These are phyloP conservation scores for Xylariaceae sp. DNA, from an alignment of 2,329 filamentous ascomycete species.

Conservation along the genomic window DNA sequence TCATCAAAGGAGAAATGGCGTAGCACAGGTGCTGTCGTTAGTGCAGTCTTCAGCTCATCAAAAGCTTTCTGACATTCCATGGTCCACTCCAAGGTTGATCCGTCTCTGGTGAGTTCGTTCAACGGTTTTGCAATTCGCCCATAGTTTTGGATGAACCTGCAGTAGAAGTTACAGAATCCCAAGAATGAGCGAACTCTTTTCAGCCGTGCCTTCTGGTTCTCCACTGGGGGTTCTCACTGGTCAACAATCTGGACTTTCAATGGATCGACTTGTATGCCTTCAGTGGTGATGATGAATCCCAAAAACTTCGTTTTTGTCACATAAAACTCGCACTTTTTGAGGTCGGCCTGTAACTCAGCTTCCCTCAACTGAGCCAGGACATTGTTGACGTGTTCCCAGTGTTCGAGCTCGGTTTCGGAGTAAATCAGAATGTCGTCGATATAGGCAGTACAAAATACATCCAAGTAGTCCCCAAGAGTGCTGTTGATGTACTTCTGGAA, in stretches of 20 bases:
- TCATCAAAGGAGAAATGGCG: not conserved
- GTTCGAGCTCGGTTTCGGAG: conserved; percentile 21
- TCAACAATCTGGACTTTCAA: not conserved
- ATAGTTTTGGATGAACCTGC: not conserved
- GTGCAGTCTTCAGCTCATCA: not conserved
- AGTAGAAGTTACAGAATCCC: not conserved
- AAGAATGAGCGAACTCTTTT: not conserved
- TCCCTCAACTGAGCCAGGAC: conserved; percentile 14
- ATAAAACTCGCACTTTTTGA: conserved; percentile 31
- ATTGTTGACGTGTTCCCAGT: conserved; percentile 25
- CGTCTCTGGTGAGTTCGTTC: not conserved
- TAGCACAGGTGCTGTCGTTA: not conserved
- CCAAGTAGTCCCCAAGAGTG: conserved; percentile 19
- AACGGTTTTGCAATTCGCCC: not conserved
- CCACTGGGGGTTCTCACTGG: not conserved
- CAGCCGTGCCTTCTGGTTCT: not conserved
- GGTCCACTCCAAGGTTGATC: not conserved
- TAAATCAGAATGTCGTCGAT: conserved; percentile 27
- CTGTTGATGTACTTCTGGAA: conserved; percentile 27
- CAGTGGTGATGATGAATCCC: conserved; percentile 26
- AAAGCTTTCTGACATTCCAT: not conserved
- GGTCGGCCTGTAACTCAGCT: conserved; percentile 16
- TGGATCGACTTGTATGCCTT: not conserved
- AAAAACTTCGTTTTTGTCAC: conserved; percentile 29
- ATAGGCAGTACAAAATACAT: conserved; percentile 10